Evolutionary conservation across 2,329 filamentous ascomycete species (phyloP), one percentile per base, ranked within the genome.

Genomic region (Calcarisporium arbuscula): DNA sequence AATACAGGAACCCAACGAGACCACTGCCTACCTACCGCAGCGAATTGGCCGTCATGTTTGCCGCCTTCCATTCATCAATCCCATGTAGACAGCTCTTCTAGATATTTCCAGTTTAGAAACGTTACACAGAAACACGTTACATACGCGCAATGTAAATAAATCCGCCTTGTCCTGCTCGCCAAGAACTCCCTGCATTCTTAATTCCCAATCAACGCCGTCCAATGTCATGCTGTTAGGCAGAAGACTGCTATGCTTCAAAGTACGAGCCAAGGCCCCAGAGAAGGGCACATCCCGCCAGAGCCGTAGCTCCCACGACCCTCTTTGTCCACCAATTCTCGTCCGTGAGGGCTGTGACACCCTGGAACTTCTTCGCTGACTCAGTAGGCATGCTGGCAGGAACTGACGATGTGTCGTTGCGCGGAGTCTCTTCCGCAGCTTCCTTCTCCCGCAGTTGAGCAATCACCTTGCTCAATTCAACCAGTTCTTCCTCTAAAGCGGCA

Each of bases 401-500:
- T 15, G 52, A 56, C 5, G 52, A 48, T 8, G 38, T 41, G 17
- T 50, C 56, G 21, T 44, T 46, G 23, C 39, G 41, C 11, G 43
- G 58, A 1, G 51, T 53, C 19, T 67, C 61, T 33, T 65, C 57
- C 43, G 68, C 65, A 3, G 67, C 66, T 5, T 69, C 70, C 40
- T 63, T 62, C 42, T 61, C 56, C 52, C 64, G 70, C 51, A 74
- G 58, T 41, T 68, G 61, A 4, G 72, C 68, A 48, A 82, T 82
- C 23, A 73, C 78, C 60, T 67, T 72, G 53, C 85, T 84, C 30
- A 95, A 71, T n/a, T 80, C 76, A 21, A 84, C 63, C 41, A 95
- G 61, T 49, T 95, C 88, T 47, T 89, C 81, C 32, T 80, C 78
- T 29, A 78, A 71, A 23, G 64, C 73, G 35, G 66, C 62, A 40